Evolutionary conservation across 1,284 basidiomycete genomes (phyloP).

Genomic region (Puccinia hordei): DNA sequence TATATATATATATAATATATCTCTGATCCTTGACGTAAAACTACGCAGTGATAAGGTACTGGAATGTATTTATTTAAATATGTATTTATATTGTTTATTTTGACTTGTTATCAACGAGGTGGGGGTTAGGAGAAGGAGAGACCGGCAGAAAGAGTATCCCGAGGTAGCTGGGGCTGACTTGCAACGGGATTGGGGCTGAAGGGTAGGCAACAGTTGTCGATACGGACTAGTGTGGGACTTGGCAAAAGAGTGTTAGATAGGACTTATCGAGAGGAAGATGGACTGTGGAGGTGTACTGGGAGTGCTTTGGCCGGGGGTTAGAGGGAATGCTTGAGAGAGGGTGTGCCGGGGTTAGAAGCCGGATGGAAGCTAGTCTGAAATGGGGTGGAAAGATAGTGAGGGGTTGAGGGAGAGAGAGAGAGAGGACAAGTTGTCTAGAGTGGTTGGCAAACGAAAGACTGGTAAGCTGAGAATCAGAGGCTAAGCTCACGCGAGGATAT

Average conservation of each 20-base stretch:
- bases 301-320: neutral
- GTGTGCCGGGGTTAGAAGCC: neutral
- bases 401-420: neutral
- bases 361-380: neutral
- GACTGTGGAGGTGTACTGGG: neutral
- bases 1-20: no score
- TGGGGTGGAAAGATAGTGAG: neutral
- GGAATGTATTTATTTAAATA: no score
- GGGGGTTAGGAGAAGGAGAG: neutral
- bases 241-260: slow-evolving; percentile 4
- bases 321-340: neutral
- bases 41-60: no score
- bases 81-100: no score
- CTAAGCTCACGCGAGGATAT: neutral
- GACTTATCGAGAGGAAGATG: neutral
- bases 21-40: no score
- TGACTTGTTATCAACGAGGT: neutral
- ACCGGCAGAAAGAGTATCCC: neutral
- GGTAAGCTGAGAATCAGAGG: neutral
- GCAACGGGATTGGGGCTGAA: neutral
- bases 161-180: neutral
- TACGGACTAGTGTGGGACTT: neutral
- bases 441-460: slow-evolving; percentile 7
- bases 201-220: neutral
- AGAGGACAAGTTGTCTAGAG: neutral